A percentile compares a stretch with the other conserved stretches of the same genome.
Conservation (phyloP, 345 rosid species). For the Nasturtium officinale region DNA sequence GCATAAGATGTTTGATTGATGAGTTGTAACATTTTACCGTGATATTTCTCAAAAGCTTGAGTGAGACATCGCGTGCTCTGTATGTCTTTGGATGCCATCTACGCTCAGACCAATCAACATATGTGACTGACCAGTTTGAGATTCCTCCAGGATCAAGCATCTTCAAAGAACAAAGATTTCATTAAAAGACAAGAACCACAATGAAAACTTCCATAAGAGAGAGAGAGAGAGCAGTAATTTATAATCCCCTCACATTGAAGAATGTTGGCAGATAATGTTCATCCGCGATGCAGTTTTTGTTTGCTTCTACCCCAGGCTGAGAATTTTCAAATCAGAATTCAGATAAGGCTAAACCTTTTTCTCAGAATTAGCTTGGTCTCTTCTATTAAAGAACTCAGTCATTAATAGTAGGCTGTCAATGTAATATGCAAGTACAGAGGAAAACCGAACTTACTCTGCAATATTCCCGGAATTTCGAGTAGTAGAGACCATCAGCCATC, state of each 20-base stretch:
- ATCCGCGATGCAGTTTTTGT: conserved; percentile 92
- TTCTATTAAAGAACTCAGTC: not conserved
- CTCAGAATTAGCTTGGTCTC: too few species aligned
- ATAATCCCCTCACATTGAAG: conserved; percentile 64
- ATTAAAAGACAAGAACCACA: conserved; percentile 7
- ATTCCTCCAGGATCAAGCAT: conserved; percentile 93
- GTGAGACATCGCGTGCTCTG: conserved; percentile 62
- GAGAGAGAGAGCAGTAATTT: not conserved
- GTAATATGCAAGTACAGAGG: not conserved
- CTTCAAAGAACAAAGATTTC: conserved; percentile 46
- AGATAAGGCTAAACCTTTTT: conserved; percentile 8
- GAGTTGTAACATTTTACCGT: conserved; percentile 53
- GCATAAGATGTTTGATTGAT: conserved; percentile 5
- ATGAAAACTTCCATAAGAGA: not conserved
- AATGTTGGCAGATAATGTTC: conserved; percentile 97
- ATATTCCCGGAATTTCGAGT: conserved; percentile 82
- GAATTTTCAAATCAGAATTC: conserved; percentile 21
- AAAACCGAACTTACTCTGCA: conserved; percentile 65
- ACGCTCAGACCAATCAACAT: conserved; percentile 99
- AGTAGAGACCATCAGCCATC: conserved; percentile 88
- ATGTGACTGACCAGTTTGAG: conserved; percentile 91
- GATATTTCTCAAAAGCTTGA: conserved; percentile 70
- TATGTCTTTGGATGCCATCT: conserved; percentile 98
- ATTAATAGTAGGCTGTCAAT: conserved; percentile 5
- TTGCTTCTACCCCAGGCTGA: conserved; percentile 95